These are phyloP conservation scores for Crepidotus sp. DNA, from an alignment of 1,284 basidiomycete species.

Conservation along the genomic window DNA sequence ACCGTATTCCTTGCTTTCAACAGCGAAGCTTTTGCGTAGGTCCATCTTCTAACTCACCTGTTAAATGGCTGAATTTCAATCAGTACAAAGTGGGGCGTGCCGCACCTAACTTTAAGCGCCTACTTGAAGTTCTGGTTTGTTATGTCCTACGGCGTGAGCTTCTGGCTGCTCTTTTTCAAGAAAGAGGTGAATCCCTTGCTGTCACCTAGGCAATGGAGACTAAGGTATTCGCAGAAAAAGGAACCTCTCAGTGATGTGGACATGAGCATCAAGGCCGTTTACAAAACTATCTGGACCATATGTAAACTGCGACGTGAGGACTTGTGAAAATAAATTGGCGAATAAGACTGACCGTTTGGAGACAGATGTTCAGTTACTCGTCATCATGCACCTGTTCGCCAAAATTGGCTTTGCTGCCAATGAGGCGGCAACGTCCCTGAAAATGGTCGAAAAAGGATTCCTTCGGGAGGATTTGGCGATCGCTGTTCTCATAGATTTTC, in stretches of 20 bases:
- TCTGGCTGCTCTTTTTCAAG: constrained; percentile 85
- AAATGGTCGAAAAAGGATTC: constrained; percentile 95
- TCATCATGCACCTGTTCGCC: constrained; percentile 83
- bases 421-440: constrained; percentile 87
- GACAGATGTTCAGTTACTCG: constrained; percentile 84
- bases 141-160: constrained; percentile 74
- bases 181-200: constrained; percentile 55
- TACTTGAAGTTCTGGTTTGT: constrained; percentile 87
- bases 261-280: constrained; percentile 87
- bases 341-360: constrained; percentile 26
- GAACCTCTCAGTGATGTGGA: constrained; percentile 68
- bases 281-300: constrained; percentile 92
- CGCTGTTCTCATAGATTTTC: constrained; percentile 94
- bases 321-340: background rate
- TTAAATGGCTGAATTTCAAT: constrained; percentile 10
- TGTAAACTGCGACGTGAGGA: constrained; percentile 80
- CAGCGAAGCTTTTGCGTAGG: constrained; percentile 84
- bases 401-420: constrained; percentile 97
- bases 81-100: constrained; percentile 78
- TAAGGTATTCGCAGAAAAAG: constrained; percentile 46
- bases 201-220: background rate
- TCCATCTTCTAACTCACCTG: constrained; percentile 13
- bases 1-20: constrained; percentile 98
- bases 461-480: constrained; percentile 93
- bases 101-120: constrained; percentile 70